phyloP scores from a whole-genome alignment of 768 basidiomycete species.

The Asterophora lycoperdoides region DNA sequence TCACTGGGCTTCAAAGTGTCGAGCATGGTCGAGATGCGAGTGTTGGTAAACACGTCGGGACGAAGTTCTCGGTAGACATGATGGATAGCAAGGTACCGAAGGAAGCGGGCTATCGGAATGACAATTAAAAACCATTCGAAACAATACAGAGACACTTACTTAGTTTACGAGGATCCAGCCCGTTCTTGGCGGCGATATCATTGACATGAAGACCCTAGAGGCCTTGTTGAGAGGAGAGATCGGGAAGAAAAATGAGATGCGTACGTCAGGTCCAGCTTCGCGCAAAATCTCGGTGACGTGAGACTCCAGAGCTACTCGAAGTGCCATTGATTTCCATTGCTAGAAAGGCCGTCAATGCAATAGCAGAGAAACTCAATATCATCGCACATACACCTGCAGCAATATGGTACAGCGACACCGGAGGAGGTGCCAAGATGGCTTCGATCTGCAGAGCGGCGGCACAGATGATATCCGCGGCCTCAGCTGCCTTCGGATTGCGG shows the following conservation, averaged over 20 bases:
- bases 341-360: not conserved
- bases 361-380: not conserved
- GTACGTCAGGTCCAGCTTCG: no score
- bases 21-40: conserved; percentile 27
- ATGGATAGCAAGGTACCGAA: no score
- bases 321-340: conserved; percentile 23
- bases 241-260: not conserved
- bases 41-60: conserved; percentile 31
- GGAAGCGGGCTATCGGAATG: conserved; percentile 1
- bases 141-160: conserved; percentile 15
- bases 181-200: no score
- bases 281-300: no score
- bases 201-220: no score
- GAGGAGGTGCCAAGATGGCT: conserved; percentile 24
- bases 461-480: conserved; percentile 26
- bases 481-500: conserved; percentile 18
- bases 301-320: conserved; percentile 27
- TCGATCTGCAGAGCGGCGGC: conserved; percentile 30
- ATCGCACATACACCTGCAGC: conserved; percentile 26
- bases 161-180: conserved; percentile 25
- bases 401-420: conserved; percentile 20
- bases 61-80: conserved; percentile 24
- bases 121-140: not conserved
- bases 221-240: conserved; percentile 25
- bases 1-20: conserved; percentile 24